These are phyloP conservation scores for Cadophora gregata DNA, from an alignment of 2,329 filamentous ascomycete genomes.

Conservation along the genomic window DNA sequence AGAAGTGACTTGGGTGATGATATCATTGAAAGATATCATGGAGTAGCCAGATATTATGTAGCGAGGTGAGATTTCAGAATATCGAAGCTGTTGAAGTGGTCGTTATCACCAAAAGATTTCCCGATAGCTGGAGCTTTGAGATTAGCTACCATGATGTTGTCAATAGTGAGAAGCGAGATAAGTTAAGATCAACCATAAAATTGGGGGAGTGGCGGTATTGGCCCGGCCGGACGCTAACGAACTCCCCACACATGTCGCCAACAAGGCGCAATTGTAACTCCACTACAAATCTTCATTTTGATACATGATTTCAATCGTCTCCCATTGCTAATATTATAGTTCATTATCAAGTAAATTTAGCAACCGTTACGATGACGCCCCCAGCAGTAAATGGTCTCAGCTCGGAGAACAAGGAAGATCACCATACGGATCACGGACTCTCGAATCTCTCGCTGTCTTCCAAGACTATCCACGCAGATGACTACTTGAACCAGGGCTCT, in stretches of 20 bases:
- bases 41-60: no score
- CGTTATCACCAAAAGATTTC: neutral
- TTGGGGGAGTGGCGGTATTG: neutral
- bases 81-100: neutral
- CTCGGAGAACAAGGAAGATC: slow-evolving; percentile 24
- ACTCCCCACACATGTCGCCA: slow-evolving; percentile 15
- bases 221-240: slow-evolving; percentile 17
- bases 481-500: slow-evolving; percentile 72
- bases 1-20: no score
- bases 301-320: neutral
- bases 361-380: neutral
- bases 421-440: slow-evolving; percentile 26
- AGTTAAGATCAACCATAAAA: slow-evolving; percentile 1
- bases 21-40: no score
- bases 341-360: no score
- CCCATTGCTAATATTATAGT: slow-evolving; percentile 25
- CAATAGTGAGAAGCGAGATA: slow-evolving; percentile 4
- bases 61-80: no score
- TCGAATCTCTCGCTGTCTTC: slow-evolving; percentile 64
- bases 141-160: neutral
- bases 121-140: neutral
- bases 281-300: slow-evolving; percentile 2
- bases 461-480: slow-evolving; percentile 81
- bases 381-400: slow-evolving; percentile 21
- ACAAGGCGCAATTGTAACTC: slow-evolving; percentile 16